Evolutionary conservation across 2,329 filamentous ascomycete species (phyloP).

Genomic region (Aspergillus sp.): DNA sequence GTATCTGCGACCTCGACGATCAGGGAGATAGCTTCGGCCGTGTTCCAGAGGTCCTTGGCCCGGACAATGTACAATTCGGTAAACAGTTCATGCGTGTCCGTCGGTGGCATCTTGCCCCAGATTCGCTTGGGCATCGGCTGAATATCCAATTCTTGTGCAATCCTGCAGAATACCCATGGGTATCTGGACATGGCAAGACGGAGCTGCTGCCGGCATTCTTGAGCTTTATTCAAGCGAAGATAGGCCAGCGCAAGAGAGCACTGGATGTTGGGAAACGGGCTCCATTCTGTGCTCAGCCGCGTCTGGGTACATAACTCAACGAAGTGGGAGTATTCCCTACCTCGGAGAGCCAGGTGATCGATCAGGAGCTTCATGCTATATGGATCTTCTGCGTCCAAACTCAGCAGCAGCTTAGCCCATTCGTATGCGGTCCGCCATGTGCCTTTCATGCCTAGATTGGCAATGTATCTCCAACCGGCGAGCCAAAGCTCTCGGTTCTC

Average conservation of each 20-base stretch:
- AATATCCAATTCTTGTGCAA: slow-evolving; percentile 74
- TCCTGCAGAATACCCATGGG: slow-evolving; percentile 74
- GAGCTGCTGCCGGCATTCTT: slow-evolving; percentile 58
- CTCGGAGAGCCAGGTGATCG: slow-evolving; percentile 76
- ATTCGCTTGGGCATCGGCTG: slow-evolving; percentile 66
- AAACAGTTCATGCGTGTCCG: slow-evolving; percentile 59
- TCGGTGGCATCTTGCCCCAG: slow-evolving; percentile 68
- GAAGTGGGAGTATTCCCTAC: slow-evolving; percentile 67
- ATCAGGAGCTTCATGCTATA: slow-evolving; percentile 75
- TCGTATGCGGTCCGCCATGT: slow-evolving; percentile 89
- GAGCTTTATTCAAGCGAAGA: slow-evolving; percentile 58
- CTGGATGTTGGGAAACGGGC: slow-evolving; percentile 59
- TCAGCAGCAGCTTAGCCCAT: slow-evolving; percentile 79
- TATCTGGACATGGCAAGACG: slow-evolving; percentile 60
- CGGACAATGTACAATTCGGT: slow-evolving; percentile 67
- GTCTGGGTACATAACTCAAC: slow-evolving; percentile 56
- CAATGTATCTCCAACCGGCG: slow-evolving; percentile 79
- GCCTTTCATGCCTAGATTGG: slow-evolving; percentile 77
- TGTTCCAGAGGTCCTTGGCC: slow-evolving; percentile 80
- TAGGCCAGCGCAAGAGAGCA: slow-evolving; percentile 72
- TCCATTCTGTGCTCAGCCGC: slow-evolving; percentile 43
- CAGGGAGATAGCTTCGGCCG: slow-evolving; percentile 58
- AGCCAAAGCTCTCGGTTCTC: slow-evolving; percentile 94
- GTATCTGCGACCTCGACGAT: slow-evolving; percentile 61
- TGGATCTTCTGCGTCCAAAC: slow-evolving; percentile 67